phyloP scores from a whole-genome alignment of 108 stramenopile genomes.

The Cylindrotheca fusiformis region DNA sequence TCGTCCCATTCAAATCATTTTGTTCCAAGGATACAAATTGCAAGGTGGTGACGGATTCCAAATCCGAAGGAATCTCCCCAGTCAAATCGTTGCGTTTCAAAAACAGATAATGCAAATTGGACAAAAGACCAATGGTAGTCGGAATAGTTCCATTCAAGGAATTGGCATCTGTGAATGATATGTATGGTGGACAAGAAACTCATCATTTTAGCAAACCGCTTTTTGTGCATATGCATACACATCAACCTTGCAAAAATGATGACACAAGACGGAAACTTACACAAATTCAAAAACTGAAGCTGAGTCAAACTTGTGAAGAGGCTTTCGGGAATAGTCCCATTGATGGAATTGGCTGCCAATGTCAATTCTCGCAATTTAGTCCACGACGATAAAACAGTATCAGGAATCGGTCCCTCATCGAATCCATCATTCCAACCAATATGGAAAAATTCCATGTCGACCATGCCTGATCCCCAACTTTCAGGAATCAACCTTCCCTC shows the following conservation, averaged over 20 bases:
- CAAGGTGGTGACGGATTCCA: slow-evolving; percentile 3
- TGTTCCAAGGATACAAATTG: slow-evolving; percentile 23
- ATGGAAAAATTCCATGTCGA: not conserved
- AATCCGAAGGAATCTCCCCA: slow-evolving; percentile 33
- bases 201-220: not conserved
- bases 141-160: slow-evolving; percentile 32
- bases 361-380: slow-evolving; percentile 33
- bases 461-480: not conserved
- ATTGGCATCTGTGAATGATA: slow-evolving; percentile 18
- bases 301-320: slow-evolving; percentile 18
- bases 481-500: not conserved
- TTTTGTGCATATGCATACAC: too few relatives aligned
- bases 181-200: not conserved
- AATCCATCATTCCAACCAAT: not conserved
- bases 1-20: slow-evolving; percentile 14
- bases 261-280: not conserved
- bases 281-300: slow-evolving; percentile 39
- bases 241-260: not conserved
- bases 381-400: not conserved
- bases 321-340: slow-evolving; percentile 30
- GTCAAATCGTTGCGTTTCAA: slow-evolving; percentile 39
- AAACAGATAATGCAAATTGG: slow-evolving; percentile 18
- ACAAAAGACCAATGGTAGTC: slow-evolving; percentile 9
- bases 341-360: slow-evolving; percentile 12
- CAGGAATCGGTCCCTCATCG: not conserved